These are phyloP conservation scores for Trichoderma sp. DNA, from an alignment of 2,329 filamentous ascomycete genomes.

Conservation along the genomic window DNA sequence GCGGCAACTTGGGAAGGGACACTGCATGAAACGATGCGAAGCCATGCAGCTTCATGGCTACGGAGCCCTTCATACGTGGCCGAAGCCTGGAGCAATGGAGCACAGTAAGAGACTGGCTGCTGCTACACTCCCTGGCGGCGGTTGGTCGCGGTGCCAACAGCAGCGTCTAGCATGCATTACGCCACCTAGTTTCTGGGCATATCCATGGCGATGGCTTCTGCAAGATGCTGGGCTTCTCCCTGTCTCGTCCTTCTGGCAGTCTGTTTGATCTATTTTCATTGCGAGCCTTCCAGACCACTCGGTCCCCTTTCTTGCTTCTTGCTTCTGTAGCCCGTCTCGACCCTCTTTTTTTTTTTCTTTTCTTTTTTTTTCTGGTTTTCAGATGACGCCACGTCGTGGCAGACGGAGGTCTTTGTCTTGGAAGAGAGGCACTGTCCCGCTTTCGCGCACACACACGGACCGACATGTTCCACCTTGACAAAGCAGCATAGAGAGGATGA, in stretches of 20 bases:
- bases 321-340: not conserved
- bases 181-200: not conserved
- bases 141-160: constrained; percentile 17
- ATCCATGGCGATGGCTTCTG: not conserved
- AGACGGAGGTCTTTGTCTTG: not conserved
- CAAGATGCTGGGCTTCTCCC: not conserved
- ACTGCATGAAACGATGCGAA: constrained; percentile 12
- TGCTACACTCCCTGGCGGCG: not conserved
- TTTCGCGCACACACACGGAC: constrained; percentile 11
- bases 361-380: not conserved
- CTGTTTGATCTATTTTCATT: not conserved
- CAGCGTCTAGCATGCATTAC: constrained; percentile 1
- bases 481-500: not conserved
- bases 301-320: not conserved
- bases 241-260: not conserved
- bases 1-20: not conserved
- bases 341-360: not conserved
- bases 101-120: not conserved
- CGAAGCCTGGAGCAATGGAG: not conserved
- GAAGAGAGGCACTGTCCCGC: constrained; percentile 12
- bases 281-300: not conserved
- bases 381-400: constrained; percentile 2
- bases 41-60: constrained; percentile 6
- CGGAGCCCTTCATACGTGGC: constrained; percentile 8
- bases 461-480: not conserved